phyloP scores from a whole-genome alignment of 768 basidiomycete genomes.

The Russula dissimulans region DNA sequence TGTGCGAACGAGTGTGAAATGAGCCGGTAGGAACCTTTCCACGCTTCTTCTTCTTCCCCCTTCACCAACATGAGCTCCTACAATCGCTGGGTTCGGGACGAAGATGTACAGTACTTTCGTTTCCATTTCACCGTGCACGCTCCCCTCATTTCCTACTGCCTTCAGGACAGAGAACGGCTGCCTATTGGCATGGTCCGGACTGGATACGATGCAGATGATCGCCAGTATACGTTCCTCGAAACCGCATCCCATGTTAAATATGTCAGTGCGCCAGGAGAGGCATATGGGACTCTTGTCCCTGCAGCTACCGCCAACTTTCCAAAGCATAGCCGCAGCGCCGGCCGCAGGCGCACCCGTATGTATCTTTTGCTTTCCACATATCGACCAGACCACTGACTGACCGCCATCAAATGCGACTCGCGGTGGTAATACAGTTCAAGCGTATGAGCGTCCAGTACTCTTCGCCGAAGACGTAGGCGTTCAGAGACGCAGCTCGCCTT shows the following conservation, averaged over 20 bases:
- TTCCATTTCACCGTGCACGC: not conserved
- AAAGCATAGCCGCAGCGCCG: not conserved
- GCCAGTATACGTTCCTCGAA: constrained; percentile 16
- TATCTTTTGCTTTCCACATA: not conserved
- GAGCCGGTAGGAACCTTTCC: no score
- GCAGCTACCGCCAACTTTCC: not conserved
- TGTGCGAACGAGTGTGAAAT: no score
- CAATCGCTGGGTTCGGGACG: not conserved
- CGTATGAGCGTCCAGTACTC: constrained; percentile 10
- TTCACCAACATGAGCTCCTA: not conserved
- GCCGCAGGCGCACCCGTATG: constrained; percentile 4
- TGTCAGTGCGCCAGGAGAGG: constrained; percentile 8
- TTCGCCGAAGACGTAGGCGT: constrained; percentile 1
- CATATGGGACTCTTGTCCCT: constrained; percentile 14
- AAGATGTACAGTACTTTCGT: not conserved
- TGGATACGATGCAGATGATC: constrained; percentile 12
- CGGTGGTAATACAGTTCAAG: not conserved
- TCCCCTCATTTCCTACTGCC: not conserved
- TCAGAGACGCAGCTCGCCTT: not conserved
- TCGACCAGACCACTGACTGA: not conserved
- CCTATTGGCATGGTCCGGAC: constrained; percentile 12
- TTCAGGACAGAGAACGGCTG: constrained; percentile 10
- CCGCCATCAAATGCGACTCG: not conserved
- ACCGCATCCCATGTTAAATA: not conserved
- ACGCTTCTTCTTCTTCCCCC: not conserved